phyloP scores from a whole-genome alignment of 2,329 filamentous ascomycete genomes.

The Aotearoamyces nothofagi region DNA sequence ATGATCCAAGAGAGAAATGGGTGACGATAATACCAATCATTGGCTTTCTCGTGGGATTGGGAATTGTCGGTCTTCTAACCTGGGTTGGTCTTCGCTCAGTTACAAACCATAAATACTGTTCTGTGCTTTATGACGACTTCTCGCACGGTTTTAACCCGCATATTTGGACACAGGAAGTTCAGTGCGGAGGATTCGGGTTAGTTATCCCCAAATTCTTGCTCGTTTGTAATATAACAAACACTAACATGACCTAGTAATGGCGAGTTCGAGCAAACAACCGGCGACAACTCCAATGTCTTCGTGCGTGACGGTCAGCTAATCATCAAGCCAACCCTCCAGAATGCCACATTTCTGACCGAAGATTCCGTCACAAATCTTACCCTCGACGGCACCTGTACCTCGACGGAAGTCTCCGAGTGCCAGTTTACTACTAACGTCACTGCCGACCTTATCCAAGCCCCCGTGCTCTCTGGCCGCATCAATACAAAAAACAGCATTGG shows the following conservation, averaged over 20 bases:
- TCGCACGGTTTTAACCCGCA: conserved; percentile 30
- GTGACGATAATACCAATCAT: conserved; percentile 65
- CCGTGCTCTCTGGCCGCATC: conserved; percentile 63
- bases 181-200: conserved; percentile 23
- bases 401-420: conserved; percentile 41
- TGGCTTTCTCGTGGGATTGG: conserved; percentile 54
- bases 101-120: conserved; percentile 49
- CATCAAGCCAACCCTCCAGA: conserved; percentile 67
- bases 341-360: conserved; percentile 46
- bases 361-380: conserved; percentile 56
- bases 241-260: conserved; percentile 67
- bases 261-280: conserved; percentile 66
- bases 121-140: conserved; percentile 34
- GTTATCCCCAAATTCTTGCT: too few relatives aligned
- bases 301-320: conserved; percentile 52
- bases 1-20: conserved; percentile 72
- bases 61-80: conserved; percentile 52
- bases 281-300: conserved; percentile 58
- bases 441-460: conserved; percentile 63
- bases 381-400: conserved; percentile 51
- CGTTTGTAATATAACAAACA: too few relatives aligned
- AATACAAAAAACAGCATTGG: conserved; percentile 54
- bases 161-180: conserved; percentile 34
- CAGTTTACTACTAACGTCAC: conserved; percentile 61
- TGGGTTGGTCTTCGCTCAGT: conserved; percentile 63